Percentiles rank a stretch among this genome's conserved stretches.
These are phyloP conservation scores for Pythium insidiosum DNA, from an alignment of 352 stramenopile species.

Conservation along the genomic window DNA sequence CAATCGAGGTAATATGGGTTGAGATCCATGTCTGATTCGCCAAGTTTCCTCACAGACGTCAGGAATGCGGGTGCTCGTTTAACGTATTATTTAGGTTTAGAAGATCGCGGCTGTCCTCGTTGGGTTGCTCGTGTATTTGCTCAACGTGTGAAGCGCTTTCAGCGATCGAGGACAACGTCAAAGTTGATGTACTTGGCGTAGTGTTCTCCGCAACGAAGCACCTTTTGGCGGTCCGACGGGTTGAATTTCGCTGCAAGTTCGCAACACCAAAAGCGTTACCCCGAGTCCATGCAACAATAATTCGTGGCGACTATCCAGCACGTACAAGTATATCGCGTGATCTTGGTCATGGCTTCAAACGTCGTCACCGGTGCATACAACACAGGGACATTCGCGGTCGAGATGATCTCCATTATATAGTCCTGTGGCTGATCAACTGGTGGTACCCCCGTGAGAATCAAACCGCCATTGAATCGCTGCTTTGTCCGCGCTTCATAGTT, in stretches of 20 bases:
- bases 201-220: constrained; percentile 74
- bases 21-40: no score
- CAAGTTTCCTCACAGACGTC: no score
- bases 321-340: constrained; percentile 70
- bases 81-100: no score
- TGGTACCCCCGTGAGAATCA: constrained; percentile 84
- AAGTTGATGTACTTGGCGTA: constrained; percentile 83
- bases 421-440: constrained; percentile 65
- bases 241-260: constrained; percentile 77
- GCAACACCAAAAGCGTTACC: neutral
- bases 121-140: no score
- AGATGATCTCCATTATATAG: constrained; percentile 75
- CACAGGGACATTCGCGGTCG: constrained; percentile 44
- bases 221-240: constrained; percentile 70
- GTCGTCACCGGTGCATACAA: constrained; percentile 76
- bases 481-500: constrained; percentile 66
- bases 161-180: constrained; percentile 56
- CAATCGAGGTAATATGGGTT: no score
- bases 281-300: neutral
- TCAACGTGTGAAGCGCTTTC: no score
- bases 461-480: constrained; percentile 62
- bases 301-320: neutral
- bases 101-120: no score
- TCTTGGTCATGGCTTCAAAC: constrained; percentile 76
- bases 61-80: no score